Evolutionary conservation across 1,139 yeast genomes (phyloP).

Genomic region (Arxiozyma slooffiae): DNA sequence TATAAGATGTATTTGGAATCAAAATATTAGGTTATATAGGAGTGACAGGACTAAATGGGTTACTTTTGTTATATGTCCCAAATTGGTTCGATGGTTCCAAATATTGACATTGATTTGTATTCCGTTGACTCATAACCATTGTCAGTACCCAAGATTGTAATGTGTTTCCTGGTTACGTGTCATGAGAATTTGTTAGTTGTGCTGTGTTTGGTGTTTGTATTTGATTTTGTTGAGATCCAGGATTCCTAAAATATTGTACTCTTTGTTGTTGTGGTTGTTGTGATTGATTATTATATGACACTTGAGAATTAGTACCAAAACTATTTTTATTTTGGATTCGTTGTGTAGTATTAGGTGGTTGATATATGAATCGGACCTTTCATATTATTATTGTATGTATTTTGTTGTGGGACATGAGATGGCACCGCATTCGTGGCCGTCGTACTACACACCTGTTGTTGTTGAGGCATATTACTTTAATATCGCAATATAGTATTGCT

Average conservation of each 20-base stretch:
- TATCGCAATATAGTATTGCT: conserved; percentile 13
- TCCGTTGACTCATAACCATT: conserved; percentile 2
- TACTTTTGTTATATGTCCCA: background rate
- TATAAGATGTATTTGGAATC: background rate
- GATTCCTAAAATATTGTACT: conserved; percentile 1
- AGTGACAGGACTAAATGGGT: conserved; percentile 1
- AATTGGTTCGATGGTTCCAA: conserved; percentile 1
- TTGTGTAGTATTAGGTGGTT: background rate
- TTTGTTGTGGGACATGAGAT: background rate
- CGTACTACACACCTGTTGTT: background rate
- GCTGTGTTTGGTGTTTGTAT: background rate
- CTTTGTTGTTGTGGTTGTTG: conserved; percentile 9
- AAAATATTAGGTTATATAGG: conserved; percentile 7
- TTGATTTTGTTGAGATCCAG: background rate
- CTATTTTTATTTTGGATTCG: background rate
- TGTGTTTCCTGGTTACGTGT: background rate
- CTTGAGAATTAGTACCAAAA: conserved; percentile 3
- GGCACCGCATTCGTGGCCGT: background rate
- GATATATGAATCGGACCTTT: background rate
- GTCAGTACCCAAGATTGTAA: conserved; percentile 1
- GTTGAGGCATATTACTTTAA: conserved; percentile 4
- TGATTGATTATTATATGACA: conserved; percentile 6
- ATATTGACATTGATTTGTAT: conserved; percentile 1
- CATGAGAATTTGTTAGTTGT: background rate
- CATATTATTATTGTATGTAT: background rate